Percentiles rank a stretch among this genome's conserved stretches.
phyloP scores from a whole-genome alignment of 768 basidiomycete genomes.

The Russula virescens region DNA sequence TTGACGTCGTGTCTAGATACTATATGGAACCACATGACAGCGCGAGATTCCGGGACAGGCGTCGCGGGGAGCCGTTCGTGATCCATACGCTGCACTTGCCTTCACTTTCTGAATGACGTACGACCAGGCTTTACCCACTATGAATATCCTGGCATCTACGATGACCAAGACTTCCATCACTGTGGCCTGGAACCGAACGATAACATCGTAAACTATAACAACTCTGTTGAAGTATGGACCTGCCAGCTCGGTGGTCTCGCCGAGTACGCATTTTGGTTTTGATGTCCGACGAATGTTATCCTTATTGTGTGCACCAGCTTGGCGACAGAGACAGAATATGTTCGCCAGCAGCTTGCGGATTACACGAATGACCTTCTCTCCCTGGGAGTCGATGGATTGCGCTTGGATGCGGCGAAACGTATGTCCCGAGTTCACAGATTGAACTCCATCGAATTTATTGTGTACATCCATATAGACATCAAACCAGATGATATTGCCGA shows the following conservation, averaged over 20 bases:
- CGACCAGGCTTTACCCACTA: conserved; percentile 45
- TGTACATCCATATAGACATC: conserved; percentile 43
- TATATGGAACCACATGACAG: conserved; percentile 65
- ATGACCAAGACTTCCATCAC: conserved; percentile 51
- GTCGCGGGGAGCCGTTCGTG: conserved; percentile 17
- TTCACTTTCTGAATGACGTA: not conserved
- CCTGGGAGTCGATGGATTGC: conserved; percentile 56
- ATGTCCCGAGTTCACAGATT: conserved; percentile 14
- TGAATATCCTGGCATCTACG: conserved; percentile 30
- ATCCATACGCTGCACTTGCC: too few species aligned
- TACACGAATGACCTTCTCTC: conserved; percentile 58
- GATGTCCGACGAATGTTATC: not conserved
- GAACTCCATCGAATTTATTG: not conserved
- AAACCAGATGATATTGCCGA: conserved; percentile 46
- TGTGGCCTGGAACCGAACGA: conserved; percentile 51
- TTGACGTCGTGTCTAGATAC: conserved; percentile 35
- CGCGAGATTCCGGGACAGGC: conserved; percentile 36
- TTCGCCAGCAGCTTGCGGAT: conserved; percentile 46
- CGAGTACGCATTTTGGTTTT: conserved; percentile 31
- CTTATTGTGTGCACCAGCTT: conserved; percentile 37
- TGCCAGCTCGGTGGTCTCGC: conserved; percentile 37
- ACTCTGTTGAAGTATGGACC: conserved; percentile 44
- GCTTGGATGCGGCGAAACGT: conserved; percentile 65
- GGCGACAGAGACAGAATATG: conserved; percentile 56
- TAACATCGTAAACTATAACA: conserved; percentile 50